Conservation (phyloP, 768 basidiomycete genomes). For the Leucogyrophana mollusca region DNA sequence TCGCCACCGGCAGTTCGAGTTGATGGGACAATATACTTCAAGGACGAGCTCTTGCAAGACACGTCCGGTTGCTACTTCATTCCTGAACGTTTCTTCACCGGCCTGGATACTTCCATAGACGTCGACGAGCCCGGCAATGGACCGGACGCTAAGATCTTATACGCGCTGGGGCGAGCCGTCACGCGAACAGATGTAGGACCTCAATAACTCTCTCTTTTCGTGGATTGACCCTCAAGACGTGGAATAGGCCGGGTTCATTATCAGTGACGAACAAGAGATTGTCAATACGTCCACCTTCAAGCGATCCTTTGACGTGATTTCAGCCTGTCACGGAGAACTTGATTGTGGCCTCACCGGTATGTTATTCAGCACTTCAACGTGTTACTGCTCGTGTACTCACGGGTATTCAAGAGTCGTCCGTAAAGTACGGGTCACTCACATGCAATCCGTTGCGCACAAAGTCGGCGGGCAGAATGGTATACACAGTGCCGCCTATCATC, state of each 20-base stretch:
- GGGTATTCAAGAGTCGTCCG: background rate
- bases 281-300: background rate
- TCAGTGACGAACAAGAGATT: slow-evolving; percentile 5
- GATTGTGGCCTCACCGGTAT: too few species aligned
- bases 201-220: background rate
- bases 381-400: background rate
- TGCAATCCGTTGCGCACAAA: slow-evolving; percentile 17
- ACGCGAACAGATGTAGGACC: slow-evolving; percentile 1
- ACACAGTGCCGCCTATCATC: background rate
- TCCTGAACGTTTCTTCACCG: slow-evolving; percentile 5
- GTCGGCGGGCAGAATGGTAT: slow-evolving; percentile 11
- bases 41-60: slow-evolving; percentile 8
- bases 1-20: slow-evolving; percentile 9
- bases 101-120: background rate
- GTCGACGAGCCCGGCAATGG: background rate
- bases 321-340: too few species aligned
- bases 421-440: slow-evolving; percentile 1
- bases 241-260: slow-evolving; percentile 3
- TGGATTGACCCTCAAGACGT: background rate
- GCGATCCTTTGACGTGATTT: slow-evolving; percentile 1
- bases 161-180: slow-evolving; percentile 5
- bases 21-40: slow-evolving; percentile 5
- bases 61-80: slow-evolving; percentile 7
- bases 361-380: background rate
- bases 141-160: too few species aligned